Evolutionary conservation across 805 yeast species (phyloP).

Genomic region (Candida nemodendra): DNA sequence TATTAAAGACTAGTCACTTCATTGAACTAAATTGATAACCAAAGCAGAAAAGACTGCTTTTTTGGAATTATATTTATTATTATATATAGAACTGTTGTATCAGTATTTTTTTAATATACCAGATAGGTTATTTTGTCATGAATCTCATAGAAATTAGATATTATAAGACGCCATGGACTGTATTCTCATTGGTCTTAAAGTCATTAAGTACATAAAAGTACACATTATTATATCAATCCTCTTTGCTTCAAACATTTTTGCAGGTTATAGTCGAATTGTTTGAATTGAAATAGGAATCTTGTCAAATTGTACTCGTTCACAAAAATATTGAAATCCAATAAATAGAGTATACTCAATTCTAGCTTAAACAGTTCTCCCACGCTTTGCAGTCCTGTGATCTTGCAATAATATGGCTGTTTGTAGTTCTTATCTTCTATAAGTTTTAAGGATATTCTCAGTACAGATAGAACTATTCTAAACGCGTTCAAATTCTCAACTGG

Average conservation of each 20-base stretch:
- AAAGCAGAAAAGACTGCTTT: neutral
- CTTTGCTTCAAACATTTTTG: conserved; percentile 2
- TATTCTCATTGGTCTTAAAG: no score
- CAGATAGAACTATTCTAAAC: conserved; percentile 39
- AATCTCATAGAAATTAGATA: neutral
- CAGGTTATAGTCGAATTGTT: conserved; percentile 22
- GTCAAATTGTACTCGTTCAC: conserved; percentile 36
- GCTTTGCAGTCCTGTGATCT: conserved; percentile 43
- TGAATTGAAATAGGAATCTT: conserved; percentile 34
- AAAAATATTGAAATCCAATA: conserved; percentile 41
- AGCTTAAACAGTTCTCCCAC: conserved; percentile 37
- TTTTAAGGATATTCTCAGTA: conserved; percentile 40
- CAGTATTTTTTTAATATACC: neutral
- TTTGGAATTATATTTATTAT: conserved; percentile 1
- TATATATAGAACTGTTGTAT: conserved; percentile 2
- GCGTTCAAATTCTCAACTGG: conserved; percentile 38
- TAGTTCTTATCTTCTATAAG: conserved; percentile 45
- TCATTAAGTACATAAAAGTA: neutral
- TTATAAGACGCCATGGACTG: no score
- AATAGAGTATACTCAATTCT: conserved; percentile 41
- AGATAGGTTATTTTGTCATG: neutral
- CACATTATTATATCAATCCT: neutral
- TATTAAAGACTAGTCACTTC: no score
- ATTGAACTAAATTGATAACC: no score
- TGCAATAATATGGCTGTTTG: conserved; percentile 41